Evolutionary conservation across 345 rosid species (phyloP).

Genomic region (Hypericum perforatum): DNA sequence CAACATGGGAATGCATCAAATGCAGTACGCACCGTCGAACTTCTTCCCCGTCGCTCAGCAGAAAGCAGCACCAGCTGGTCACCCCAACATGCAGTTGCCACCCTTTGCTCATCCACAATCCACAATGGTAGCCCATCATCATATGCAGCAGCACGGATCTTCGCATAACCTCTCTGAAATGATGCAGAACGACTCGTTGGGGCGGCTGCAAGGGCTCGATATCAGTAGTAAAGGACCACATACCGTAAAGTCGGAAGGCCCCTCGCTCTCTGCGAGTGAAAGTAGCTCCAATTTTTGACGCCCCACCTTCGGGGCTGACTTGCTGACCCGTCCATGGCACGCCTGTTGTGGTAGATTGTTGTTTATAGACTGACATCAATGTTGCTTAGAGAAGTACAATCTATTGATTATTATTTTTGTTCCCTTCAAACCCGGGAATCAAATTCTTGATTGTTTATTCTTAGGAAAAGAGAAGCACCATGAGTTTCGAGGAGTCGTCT

Average conservation of each 20-base stretch:
- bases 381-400: no score
- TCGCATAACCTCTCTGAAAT: not conserved
- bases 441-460: no score
- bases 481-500: no score
- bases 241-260: constrained; percentile 5
- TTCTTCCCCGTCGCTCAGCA: constrained; percentile 1
- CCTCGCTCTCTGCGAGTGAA: constrained; percentile 6
- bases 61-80: not conserved
- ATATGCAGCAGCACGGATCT: constrained; percentile 1
- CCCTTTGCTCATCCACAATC: not conserved
- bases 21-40: not conserved
- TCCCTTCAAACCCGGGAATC: no score
- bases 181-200: constrained; percentile 1
- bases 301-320: no score
- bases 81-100: not conserved
- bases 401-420: no score
- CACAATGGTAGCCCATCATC: not conserved
- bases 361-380: no score
- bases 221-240: not conserved
- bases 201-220: constrained; percentile 7
- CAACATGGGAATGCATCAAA: constrained; percentile 3
- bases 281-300: not conserved
- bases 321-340: no score
- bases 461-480: no score
- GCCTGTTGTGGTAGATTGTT: no score